Base-by-base conservation (phyloP, 352 stramenopile genomes). In the Phytophthora chlamydospora region DNA sequence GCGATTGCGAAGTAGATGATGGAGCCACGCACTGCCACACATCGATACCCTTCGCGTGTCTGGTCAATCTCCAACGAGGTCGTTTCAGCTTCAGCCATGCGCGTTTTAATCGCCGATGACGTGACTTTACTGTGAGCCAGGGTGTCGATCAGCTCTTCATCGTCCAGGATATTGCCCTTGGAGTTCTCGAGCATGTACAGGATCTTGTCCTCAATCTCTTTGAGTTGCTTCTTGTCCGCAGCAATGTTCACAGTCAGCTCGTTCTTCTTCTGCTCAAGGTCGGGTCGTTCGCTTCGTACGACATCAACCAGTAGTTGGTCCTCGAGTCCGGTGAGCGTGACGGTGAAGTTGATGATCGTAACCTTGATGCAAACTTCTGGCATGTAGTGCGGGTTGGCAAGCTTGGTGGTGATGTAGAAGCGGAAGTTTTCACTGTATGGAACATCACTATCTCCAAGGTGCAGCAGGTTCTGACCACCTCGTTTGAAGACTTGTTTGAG, bases 1-100 rank as follows among this genome's bases (percentile, higher is more conserved):
- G 94, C 92, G 35, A 98, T 96, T 11, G 96, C 92, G 67, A 98
- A 98, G 75, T 98, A 98, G 45, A 98, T 91, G 49, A 98, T 89
- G 2, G 86, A 96, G 7, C 92, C 94, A 12, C 93, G 83, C 10
- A 94, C 78, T 8, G 94, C 94, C 7, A 98, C 90, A 42, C 87
- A 87, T 1, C 94, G 88, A 52, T 98, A 98, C 2, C 80, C 81
- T 66, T 98, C 94, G 6, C 91, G 89, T 5, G 91, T 97, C 14
- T 82, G 72, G 45, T 97, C 93, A 54, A 98, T 98, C 53, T 97
- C 90, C 39, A 76, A 66, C 1, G 85, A 97, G 12, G 93, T 98
- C 3, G 79, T 85, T 63, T 98, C 93, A 0, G 91, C 91, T 49
- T 97, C 89, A 0, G 62, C 75, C 83, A 98, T 96, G 44, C 92